Percentiles rank a stretch among this genome's conserved stretches.
phyloP scores from a whole-genome alignment of 2,329 filamentous ascomycete species.

The Cercospora zeae-maydis region DNA sequence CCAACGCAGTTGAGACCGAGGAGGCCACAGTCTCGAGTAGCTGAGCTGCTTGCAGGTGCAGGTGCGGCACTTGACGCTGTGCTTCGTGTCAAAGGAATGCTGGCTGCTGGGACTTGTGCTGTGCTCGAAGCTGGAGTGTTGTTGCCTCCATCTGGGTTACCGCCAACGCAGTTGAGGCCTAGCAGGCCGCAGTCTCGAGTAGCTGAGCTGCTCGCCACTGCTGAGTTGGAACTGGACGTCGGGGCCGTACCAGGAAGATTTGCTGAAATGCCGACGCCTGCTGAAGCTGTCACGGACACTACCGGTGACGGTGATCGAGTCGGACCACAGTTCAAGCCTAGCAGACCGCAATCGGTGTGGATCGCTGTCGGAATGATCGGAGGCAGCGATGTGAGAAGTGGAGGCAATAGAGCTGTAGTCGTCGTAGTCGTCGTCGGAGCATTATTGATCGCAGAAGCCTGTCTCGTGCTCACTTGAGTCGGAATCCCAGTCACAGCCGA shows the following conservation, averaged over 20 bases:
- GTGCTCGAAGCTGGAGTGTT: background rate
- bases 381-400: background rate
- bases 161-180: constrained; percentile 1
- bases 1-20: background rate
- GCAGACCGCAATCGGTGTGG: background rate
- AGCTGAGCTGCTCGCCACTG: background rate
- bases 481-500: constrained; percentile 7
- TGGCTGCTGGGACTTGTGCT: background rate
- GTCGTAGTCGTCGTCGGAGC: constrained; percentile 6
- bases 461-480: constrained; percentile 10
- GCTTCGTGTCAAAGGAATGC: background rate
- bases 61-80: background rate
- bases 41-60: background rate
- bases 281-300: background rate
- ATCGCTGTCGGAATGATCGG: background rate
- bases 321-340: constrained; percentile 2
- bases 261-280: background rate
- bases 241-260: background rate
- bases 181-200: background rate
- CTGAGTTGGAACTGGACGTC: background rate
- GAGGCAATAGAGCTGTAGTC: constrained; percentile 5
- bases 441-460: constrained; percentile 9
- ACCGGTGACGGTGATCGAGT: background rate
- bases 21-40: background rate
- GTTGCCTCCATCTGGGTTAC: background rate